Conservation (phyloP, 1,139 yeast genomes). For the Geotrichum restrictum region DNA sequence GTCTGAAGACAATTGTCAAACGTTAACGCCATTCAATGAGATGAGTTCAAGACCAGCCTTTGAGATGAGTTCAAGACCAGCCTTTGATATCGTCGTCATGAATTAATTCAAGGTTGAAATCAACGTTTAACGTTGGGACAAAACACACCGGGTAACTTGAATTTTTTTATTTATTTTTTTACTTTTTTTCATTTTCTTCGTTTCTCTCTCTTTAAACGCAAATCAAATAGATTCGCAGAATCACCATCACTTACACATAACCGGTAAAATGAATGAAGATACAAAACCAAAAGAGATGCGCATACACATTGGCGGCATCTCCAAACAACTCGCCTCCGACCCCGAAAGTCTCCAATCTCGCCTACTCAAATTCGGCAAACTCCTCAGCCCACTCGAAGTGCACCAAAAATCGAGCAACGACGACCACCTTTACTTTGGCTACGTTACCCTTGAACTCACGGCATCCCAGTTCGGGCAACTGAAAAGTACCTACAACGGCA, state of each 20-base stretch:
- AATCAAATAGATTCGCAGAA: too few species aligned
- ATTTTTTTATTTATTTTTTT: too few species aligned
- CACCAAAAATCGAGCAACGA: conserved; percentile 50
- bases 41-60: too few species aligned
- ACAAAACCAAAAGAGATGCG: conserved; percentile 35
- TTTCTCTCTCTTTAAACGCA: too few species aligned
- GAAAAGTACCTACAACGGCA: conserved; percentile 59
- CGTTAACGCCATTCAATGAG: too few species aligned
- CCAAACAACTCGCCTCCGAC: conserved; percentile 49
- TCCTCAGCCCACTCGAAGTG: conserved; percentile 46
- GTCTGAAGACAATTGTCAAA: too few species aligned
- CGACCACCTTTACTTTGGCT: conserved; percentile 54
- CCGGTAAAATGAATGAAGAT: neutral
- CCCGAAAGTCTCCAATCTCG: conserved; percentile 46
- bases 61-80: too few species aligned
- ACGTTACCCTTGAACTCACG: conserved; percentile 54
- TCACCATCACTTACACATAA: too few species aligned
- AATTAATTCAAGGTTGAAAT: too few species aligned
- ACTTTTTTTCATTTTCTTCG: too few species aligned
- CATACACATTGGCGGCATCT: conserved; percentile 67
- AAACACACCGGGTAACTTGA: neutral
- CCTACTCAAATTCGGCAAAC: conserved; percentile 49
- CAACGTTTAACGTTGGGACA: too few species aligned
- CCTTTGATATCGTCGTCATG: too few species aligned
- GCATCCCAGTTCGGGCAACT: conserved; percentile 48